A percentile compares a stretch with the other conserved stretches of the same genome.
These are phyloP conservation scores for Croton setiger DNA, from an alignment of 441 rosid species.

Conservation along the genomic window DNA sequence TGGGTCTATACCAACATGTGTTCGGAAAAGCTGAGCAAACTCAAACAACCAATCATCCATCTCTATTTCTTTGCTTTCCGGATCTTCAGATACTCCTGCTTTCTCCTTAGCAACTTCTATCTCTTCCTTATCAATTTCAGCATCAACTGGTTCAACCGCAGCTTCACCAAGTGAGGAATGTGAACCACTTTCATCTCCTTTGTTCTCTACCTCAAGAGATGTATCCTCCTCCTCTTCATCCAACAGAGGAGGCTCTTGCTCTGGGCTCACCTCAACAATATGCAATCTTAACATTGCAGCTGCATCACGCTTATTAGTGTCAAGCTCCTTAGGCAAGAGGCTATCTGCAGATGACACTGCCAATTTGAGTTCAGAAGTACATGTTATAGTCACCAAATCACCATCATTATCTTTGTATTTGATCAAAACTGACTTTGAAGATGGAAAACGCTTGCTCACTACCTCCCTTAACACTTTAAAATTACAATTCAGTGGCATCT, in stretches of 20 bases:
- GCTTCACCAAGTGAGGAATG: slow-evolving; percentile 50
- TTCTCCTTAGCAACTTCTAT: slow-evolving; percentile 53
- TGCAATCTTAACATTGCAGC: slow-evolving; percentile 74
- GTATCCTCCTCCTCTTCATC: slow-evolving; percentile 67
- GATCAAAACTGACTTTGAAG: slow-evolving; percentile 76
- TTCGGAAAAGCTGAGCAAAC: slow-evolving; percentile 90
- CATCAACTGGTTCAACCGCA: slow-evolving; percentile 38
- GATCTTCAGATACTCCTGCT: slow-evolving; percentile 51
- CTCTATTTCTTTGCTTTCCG: slow-evolving; percentile 75
- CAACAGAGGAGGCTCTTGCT: slow-evolving; percentile 68
- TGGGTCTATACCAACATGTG: slow-evolving; percentile 86
- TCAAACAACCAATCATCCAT: slow-evolving; percentile 97
- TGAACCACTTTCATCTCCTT: slow-evolving; percentile 52
- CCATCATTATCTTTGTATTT: slow-evolving; percentile 87
- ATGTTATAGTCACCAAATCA: slow-evolving; percentile 85
- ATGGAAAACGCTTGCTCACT: slow-evolving; percentile 68
- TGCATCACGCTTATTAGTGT: slow-evolving; percentile 42
- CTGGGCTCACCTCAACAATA: slow-evolving; percentile 82
- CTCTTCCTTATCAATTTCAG: slow-evolving; percentile 46
- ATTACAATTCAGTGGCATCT: slow-evolving; percentile 78
- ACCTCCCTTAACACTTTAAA: slow-evolving; percentile 77
- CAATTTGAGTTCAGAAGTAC: slow-evolving; percentile 65
- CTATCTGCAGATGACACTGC: slow-evolving; percentile 66
- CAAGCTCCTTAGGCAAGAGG: slow-evolving; percentile 47
- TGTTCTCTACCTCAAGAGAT: slow-evolving; percentile 43